phyloP scores from a whole-genome alignment of 805 yeast genomes.

The Starmerella geochares region DNA sequence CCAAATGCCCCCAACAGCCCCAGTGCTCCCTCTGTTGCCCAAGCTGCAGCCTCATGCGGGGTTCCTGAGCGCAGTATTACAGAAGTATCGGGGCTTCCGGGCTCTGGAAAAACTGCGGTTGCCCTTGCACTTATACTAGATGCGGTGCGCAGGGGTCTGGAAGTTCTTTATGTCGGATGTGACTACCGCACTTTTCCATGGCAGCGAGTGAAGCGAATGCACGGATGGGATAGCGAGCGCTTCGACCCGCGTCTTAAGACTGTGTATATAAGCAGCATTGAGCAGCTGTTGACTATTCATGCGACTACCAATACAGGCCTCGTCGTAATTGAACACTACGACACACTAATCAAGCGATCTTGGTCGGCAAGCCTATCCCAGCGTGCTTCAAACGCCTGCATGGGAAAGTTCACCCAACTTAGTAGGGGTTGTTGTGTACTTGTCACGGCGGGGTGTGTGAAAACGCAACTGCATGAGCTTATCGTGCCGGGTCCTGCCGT shows the following conservation, averaged over 20 bases:
- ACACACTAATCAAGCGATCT: conserved; percentile 8
- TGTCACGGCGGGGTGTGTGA: conserved; percentile 11
- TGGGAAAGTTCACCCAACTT: neutral
- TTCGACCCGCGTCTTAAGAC: conserved; percentile 10
- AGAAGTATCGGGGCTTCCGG: conserved; percentile 30
- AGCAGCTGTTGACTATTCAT: conserved; percentile 15
- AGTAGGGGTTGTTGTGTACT: conserved; percentile 8
- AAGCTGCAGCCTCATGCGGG: conserved; percentile 3
- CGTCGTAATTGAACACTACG: conserved; percentile 24
- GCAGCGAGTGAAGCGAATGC: conserved; percentile 16
- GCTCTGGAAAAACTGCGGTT: conserved; percentile 27
- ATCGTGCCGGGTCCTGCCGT: conserved; percentile 9
- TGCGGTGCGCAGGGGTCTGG: conserved; percentile 22
- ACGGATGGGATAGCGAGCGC: conserved; percentile 14
- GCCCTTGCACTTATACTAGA: conserved; percentile 21
- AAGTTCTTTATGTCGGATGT: conserved; percentile 25
- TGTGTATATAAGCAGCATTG: conserved; percentile 7
- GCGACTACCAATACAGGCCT: conserved; percentile 27
- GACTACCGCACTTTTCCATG: conserved; percentile 22
- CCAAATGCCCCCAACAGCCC: neutral
- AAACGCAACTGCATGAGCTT: conserved; percentile 1
- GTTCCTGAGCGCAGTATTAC: conserved; percentile 14
- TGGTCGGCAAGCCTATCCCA: conserved; percentile 3
- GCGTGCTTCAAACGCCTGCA: conserved; percentile 3
- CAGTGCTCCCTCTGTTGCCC: too few relatives aligned